Conservation (phyloP, 805 yeast species). For the Monosporozyma servazzii region DNA sequence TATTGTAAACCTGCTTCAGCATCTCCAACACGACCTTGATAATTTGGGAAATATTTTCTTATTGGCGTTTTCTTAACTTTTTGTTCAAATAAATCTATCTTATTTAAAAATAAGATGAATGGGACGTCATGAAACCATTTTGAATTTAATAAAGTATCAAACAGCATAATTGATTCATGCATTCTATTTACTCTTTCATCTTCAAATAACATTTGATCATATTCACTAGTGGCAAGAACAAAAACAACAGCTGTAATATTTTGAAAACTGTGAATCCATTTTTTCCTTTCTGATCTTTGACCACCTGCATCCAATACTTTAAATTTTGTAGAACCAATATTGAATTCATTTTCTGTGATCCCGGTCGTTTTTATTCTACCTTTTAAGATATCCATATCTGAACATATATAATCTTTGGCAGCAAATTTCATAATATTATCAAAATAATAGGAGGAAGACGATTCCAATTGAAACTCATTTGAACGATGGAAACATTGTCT, state of each 20-base stretch:
- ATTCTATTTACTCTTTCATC: slow-evolving; percentile 83
- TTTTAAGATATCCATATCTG: slow-evolving; percentile 74
- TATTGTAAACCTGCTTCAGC: slow-evolving; percentile 59
- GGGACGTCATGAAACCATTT: slow-evolving; percentile 81
- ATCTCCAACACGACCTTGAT: slow-evolving; percentile 53
- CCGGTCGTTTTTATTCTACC: slow-evolving; percentile 96
- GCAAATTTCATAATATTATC: slow-evolving; percentile 61
- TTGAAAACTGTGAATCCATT: slow-evolving; percentile 93
- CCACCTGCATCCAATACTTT: slow-evolving; percentile 95
- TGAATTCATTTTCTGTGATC: slow-evolving; percentile 76
- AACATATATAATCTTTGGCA: slow-evolving; percentile 54
- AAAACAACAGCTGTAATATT: slow-evolving; percentile 81
- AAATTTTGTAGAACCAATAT: slow-evolving; percentile 55
- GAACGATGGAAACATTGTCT: slow-evolving; percentile 46
- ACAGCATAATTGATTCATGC: slow-evolving; percentile 80
- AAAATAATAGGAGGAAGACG: slow-evolving; percentile 74
- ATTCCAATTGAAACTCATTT: slow-evolving; percentile 77
- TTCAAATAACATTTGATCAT: slow-evolving; percentile 85
- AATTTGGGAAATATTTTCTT: slow-evolving; percentile 68
- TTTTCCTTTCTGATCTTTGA: slow-evolving; percentile 80
- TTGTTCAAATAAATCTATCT: slow-evolving; percentile 68
- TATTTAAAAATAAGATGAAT: slow-evolving; percentile 80
- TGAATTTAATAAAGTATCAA: slow-evolving; percentile 76
- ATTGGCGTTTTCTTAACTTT: slow-evolving; percentile 63
- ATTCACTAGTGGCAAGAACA: slow-evolving; percentile 84